These are phyloP conservation scores for Saccharomyces hybrid DNA, from an alignment of 1,139 yeast genomes.

Conservation along the genomic window DNA sequence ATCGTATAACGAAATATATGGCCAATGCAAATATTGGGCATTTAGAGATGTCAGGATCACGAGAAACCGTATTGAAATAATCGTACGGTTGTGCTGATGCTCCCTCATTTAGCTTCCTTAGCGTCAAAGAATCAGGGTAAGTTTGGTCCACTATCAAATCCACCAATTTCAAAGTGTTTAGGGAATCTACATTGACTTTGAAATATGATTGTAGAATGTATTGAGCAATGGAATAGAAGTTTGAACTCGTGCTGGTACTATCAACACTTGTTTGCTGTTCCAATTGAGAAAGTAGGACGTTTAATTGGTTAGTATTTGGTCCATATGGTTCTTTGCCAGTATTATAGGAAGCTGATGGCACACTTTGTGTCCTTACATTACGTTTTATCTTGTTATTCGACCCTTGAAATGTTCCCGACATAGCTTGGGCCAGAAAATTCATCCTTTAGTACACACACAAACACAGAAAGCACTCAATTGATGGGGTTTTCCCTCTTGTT, in stretches of 20 bases:
- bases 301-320: slow-evolving; percentile 8
- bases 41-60: slow-evolving; percentile 27
- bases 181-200: slow-evolving; percentile 16
- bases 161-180: slow-evolving; percentile 17
- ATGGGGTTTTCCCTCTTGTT: neutral
- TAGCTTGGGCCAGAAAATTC: neutral
- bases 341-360: neutral
- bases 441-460: neutral
- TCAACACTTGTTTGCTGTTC: slow-evolving; percentile 15
- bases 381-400: neutral
- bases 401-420: neutral
- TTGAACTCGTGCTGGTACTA: slow-evolving; percentile 18
- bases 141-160: slow-evolving; percentile 32
- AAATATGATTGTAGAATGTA: slow-evolving; percentile 24
- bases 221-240: slow-evolving; percentile 27
- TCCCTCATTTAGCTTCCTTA: slow-evolving; percentile 28
- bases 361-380: neutral
- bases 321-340: neutral
- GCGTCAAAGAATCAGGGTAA: slow-evolving; percentile 29
- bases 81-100: slow-evolving; percentile 23
- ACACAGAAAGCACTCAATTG: neutral
- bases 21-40: slow-evolving; percentile 31
- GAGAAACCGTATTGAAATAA: slow-evolving; percentile 29
- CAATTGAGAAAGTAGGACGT: slow-evolving; percentile 15
- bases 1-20: slow-evolving; percentile 26